Evolutionary conservation across 148 eudicot species (phyloP).

Genomic region (Heliosperma pusillum): DNA sequence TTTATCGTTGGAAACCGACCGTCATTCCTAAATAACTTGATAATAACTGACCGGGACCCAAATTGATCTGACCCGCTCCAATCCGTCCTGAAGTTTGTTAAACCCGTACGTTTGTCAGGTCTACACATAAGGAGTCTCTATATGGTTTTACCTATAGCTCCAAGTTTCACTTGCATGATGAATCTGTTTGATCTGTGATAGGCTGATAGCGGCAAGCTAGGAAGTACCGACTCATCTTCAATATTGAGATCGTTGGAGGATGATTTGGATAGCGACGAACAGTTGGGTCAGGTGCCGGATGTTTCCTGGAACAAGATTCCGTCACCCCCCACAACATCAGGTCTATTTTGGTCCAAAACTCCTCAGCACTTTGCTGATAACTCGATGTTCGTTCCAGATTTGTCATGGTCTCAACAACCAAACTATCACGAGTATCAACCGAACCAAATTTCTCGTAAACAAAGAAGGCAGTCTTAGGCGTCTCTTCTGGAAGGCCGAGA

Average conservation of each 20-base stretch:
- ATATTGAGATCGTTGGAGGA: conserved; percentile 53
- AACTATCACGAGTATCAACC: conserved; percentile 25
- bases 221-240: conserved; percentile 68
- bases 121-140: no score
- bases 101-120: no score
- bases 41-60: no score
- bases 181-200: conserved; percentile 15
- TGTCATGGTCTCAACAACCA: conserved; percentile 31
- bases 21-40: no score
- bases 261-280: conserved; percentile 63
- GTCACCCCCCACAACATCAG: conserved; percentile 85
- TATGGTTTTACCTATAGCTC: no score
- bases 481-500: conserved; percentile 1
- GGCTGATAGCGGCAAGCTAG: conserved; percentile 82
- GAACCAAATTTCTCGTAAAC: conserved; percentile 25
- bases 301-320: conserved; percentile 60
- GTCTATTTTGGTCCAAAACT: conserved; percentile 64
- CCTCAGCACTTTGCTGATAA: conserved; percentile 36
- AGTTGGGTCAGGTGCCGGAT: conserved; percentile 81
- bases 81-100: no score
- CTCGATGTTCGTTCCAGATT: conserved; percentile 65
- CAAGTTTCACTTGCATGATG: no score
- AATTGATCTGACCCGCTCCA: no score
- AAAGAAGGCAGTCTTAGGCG: conserved; percentile 40
- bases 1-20: no score